Evolutionary conservation across 768 basidiomycete species (phyloP), one percentile per base, ranked within the genome.

Genomic region (Leccinum disarticulatum): DNA sequence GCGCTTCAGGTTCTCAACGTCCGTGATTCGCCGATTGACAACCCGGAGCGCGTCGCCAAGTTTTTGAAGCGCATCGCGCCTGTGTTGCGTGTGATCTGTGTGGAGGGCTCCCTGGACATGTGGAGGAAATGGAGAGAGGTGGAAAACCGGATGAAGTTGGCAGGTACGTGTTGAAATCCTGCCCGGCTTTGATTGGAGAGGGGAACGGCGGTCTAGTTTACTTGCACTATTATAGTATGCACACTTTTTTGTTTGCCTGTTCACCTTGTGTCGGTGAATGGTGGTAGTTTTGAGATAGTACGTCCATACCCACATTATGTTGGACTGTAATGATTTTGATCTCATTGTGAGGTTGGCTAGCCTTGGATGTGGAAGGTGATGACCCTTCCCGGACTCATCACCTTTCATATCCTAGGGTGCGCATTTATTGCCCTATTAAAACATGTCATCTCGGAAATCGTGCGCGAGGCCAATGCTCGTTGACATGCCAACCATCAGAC

Each of bases 61-160:
- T 74, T 65, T 64, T 35, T 73, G 51, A 67, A 61, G 31, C 61
- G 55, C 10, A 52, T 68, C 19, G 66, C 70, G 1, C 72, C 72
- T 4, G 59, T 57, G 7, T 53, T 74, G 62, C 66, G 65, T 9
- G 61, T 61, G 3, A 68, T 72, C 11, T 62, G 61, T 43, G 68
- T 71, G 13, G 70, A 71, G 25, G 70, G 67, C 2, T 61, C 64
- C 25, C 47, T 69, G 60, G 72, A 71, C 15, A 63, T 70, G 54
- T 72, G 68, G 70, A 63, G 51, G n/a, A 73, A 60, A 22, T 71
- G 70, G 70, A 61, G 65, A 43, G 69, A 70, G 8, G 68, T 70
- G 28, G 68, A 70, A 36, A 58, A 68, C 25, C 58, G 60, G 38
- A 69, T 69, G 61, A 63, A 58, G 38, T 53, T 65, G 55, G 27